Percentiles rank a stretch among this genome's conserved stretches.
These are phyloP conservation scores for Ambrosia artemisiifolia DNA, from an alignment of 129 eudicot species.

Conservation along the genomic window DNA sequence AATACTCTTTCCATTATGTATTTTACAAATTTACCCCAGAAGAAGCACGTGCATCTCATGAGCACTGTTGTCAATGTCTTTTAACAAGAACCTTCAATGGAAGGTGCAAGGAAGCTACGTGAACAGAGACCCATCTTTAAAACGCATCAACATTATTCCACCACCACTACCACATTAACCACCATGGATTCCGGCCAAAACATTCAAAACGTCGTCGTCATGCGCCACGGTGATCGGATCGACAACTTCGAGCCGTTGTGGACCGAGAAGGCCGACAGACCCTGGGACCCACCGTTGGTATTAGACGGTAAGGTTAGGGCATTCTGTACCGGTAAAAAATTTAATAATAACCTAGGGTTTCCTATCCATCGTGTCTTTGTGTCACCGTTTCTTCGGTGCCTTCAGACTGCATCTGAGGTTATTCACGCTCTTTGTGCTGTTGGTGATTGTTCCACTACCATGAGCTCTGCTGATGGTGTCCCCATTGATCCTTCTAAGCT, in stretches of 20 bases:
- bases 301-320: conserved; percentile 62
- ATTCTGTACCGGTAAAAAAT: conserved; percentile 50
- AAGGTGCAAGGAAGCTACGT: conserved; percentile 17
- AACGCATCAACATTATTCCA: background rate
- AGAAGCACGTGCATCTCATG: background rate
- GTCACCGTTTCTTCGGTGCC: conserved; percentile 78
- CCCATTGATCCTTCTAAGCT: conserved; percentile 54
- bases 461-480: conserved; percentile 42
- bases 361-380: conserved; percentile 83
- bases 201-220: conserved; percentile 56
- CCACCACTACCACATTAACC: background rate
- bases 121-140: background rate
- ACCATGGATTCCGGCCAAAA: conserved; percentile 27
- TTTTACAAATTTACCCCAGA: background rate
- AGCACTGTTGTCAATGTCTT: background rate
- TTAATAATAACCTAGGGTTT: conserved; percentile 34
- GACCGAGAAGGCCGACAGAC: conserved; percentile 51
- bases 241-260: conserved; percentile 76
- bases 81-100: background rate
- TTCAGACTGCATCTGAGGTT: conserved; percentile 80
- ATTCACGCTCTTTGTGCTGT: conserved; percentile 53
- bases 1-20: background rate
- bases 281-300: conserved; percentile 85
- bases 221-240: conserved; percentile 86
- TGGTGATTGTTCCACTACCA: conserved; percentile 21